These are phyloP conservation scores for Entoloma clypeatum DNA, from an alignment of 1,284 basidiomycete genomes.

Conservation along the genomic window DNA sequence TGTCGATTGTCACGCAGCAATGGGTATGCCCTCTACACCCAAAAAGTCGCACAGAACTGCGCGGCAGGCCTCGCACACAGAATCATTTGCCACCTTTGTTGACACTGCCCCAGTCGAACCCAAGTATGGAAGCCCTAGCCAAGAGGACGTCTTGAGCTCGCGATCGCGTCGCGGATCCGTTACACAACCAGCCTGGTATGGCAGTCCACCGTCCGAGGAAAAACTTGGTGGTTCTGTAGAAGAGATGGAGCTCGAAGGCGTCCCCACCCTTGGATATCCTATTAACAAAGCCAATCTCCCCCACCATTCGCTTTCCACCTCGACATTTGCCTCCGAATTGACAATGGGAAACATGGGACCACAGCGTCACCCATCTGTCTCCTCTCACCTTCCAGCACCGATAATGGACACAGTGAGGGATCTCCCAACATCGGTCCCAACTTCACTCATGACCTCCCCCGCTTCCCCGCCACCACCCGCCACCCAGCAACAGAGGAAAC, in stretches of 20 bases:
- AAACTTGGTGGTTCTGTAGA: conserved; percentile 17
- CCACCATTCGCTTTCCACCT: conserved; percentile 4
- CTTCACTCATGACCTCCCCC: conserved; percentile 10
- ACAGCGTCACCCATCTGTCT: conserved; percentile 1
- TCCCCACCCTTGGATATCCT: conserved; percentile 13
- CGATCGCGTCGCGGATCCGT: conserved; percentile 12
- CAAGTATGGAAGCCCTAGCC: conserved; percentile 6
- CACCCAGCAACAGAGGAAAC: conserved; percentile 19
- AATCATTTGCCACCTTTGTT: conserved; percentile 26
- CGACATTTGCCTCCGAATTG: conserved; percentile 5
- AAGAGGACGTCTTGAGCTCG: conserved; percentile 16
- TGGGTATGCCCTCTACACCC: conserved; percentile 5
- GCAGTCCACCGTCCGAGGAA: conserved; percentile 27
- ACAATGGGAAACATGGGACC: background rate
- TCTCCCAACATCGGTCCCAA: conserved; percentile 9
- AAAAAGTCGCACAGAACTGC: conserved; percentile 12
- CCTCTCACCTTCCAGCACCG: conserved; percentile 15
- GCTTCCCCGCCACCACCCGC: conserved; percentile 9
- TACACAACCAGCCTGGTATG: conserved; percentile 15
- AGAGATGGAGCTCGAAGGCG: conserved; percentile 14
- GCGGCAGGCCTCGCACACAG: conserved; percentile 22
- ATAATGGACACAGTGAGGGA: too few species aligned
- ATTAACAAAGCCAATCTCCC: background rate
- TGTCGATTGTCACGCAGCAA: conserved; percentile 28
- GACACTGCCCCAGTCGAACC: too few species aligned